A percentile compares a stretch with the other conserved stretches of the same genome.
Conservation (phyloP, 768 basidiomycete species). For the Tricholoma bakamatsutake region DNA sequence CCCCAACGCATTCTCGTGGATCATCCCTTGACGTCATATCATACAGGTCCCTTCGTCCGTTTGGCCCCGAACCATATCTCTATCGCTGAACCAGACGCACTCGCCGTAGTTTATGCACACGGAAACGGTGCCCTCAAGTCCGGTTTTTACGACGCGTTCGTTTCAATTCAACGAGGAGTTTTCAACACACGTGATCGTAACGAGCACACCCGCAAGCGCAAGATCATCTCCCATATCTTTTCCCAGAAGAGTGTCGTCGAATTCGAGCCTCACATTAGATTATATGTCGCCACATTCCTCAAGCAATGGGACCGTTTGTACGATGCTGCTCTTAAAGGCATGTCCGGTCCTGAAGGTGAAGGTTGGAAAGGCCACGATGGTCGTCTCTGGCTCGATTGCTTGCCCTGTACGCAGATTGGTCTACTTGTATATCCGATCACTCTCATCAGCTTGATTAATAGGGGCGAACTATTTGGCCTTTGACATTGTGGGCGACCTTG, state of each 20-base stretch:
- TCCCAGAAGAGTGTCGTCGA: constrained; percentile 80
- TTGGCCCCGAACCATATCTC: constrained; percentile 76
- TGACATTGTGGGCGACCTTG: constrained; percentile 80
- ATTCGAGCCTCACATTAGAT: constrained; percentile 74
- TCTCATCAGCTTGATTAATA: constrained; percentile 14
- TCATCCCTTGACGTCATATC: background rate
- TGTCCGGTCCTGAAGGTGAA: constrained; percentile 54
- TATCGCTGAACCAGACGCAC: constrained; percentile 71
- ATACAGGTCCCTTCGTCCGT: constrained; percentile 57
- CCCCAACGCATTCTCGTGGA: background rate
- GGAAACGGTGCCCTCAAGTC: constrained; percentile 82
- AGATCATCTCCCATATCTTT: constrained; percentile 84
- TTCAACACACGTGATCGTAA: constrained; percentile 75
- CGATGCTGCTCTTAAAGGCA: constrained; percentile 48
- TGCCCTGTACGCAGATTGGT: constrained; percentile 53
- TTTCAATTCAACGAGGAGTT: constrained; percentile 64
- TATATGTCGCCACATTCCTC: constrained; percentile 54
- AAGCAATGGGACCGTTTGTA: constrained; percentile 73
- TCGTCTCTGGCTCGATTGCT: constrained; percentile 66
- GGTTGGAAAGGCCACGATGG: constrained; percentile 59
- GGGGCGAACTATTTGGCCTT: constrained; percentile 54
- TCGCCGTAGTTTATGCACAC: constrained; percentile 70
- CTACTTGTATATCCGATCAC: background rate
- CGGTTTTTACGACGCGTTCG: constrained; percentile 75
- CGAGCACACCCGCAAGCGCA: constrained; percentile 86